Evolutionary conservation across 2,329 filamentous ascomycete species (phyloP).

Genomic region (Thielaviopsis euricoi): DNA sequence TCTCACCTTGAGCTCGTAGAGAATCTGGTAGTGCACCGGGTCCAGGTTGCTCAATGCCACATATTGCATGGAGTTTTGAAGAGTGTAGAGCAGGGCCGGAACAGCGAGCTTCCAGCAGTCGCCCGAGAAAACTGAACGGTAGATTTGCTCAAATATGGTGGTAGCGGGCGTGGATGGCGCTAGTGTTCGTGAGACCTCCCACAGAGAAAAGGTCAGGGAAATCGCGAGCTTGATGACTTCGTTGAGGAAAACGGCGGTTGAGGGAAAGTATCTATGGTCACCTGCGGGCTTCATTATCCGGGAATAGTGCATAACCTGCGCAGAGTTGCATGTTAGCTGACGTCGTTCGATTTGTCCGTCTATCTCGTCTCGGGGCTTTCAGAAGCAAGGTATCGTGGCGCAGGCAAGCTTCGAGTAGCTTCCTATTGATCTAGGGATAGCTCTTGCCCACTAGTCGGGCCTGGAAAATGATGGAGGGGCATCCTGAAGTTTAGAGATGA

Average conservation of each 20-base stretch:
- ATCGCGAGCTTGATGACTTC: conserved; percentile 82
- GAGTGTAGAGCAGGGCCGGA: conserved; percentile 72
- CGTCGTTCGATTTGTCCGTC: conserved; percentile 3
- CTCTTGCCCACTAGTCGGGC: too few relatives aligned
- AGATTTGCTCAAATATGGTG: conserved; percentile 64
- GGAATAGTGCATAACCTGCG: conserved; percentile 82
- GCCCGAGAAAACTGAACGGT: conserved; percentile 64
- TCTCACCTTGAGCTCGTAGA: conserved; percentile 70
- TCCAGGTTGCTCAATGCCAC: conserved; percentile 81
- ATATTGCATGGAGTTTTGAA: conserved; percentile 91
- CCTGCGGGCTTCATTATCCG: conserved; percentile 74
- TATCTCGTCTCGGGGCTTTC: neutral
- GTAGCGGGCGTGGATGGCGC: conserved; percentile 67
- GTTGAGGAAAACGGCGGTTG: conserved; percentile 84
- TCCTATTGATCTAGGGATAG: neutral
- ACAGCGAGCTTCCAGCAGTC: conserved; percentile 93
- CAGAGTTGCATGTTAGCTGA: conserved; percentile 4
- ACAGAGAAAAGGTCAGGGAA: conserved; percentile 71
- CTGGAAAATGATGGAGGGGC: neutral
- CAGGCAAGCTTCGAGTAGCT: neutral
- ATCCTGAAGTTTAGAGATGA: neutral
- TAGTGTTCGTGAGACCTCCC: conserved; percentile 65
- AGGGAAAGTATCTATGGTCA: conserved; percentile 81
- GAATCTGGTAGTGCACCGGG: conserved; percentile 81
- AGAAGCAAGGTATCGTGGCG: neutral